Conservation (phyloP, 2,329 filamentous ascomycete genomes). For the Xylariaceae sp. region DNA sequence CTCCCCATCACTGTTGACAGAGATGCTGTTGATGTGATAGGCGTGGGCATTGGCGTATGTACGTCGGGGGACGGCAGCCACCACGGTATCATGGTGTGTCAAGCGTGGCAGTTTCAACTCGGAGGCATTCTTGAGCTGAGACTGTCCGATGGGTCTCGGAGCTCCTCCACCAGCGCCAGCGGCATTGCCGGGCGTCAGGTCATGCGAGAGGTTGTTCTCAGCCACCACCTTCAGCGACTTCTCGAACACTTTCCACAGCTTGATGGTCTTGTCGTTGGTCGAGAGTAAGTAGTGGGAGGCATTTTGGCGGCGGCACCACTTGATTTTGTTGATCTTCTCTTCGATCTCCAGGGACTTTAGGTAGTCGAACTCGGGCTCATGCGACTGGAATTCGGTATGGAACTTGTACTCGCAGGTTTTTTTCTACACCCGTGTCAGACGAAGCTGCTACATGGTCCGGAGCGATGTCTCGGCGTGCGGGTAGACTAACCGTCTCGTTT, state of each 20-base stretch:
- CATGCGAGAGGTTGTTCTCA: constrained; percentile 95
- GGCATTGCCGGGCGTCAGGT: constrained; percentile 70
- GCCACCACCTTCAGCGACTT: constrained; percentile 98
- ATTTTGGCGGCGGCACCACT: constrained; percentile 98
- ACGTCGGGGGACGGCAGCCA: constrained; percentile 88
- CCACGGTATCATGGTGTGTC: constrained; percentile 96
- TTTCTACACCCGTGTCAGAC: constrained; percentile 54
- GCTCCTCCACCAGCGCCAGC: constrained; percentile 67
- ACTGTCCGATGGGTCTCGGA: constrained; percentile 62
- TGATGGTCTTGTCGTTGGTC: constrained; percentile 99
- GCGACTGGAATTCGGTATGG: constrained; percentile 98
- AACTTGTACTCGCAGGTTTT: constrained; percentile 99
- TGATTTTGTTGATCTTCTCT: constrained; percentile 99
- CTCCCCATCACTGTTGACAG: constrained; percentile 98
- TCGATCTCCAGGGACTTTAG: constrained; percentile 98
- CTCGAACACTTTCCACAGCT: constrained; percentile 99
- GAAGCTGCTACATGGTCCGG: too few relatives aligned
- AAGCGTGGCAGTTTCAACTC: constrained; percentile 91
- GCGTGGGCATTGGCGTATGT: constrained; percentile 98
- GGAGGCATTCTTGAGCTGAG: constrained; percentile 69
- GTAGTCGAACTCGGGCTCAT: constrained; percentile 99
- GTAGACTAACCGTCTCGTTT: constrained; percentile 77
- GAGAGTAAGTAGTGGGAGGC: constrained; percentile 96
- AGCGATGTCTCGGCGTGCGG: neutral
- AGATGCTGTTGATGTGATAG: constrained; percentile 99